phyloP scores from a whole-genome alignment of 495 filamentous ascomycete genomes.

The Pseudomonodictys pantanalensis region DNA sequence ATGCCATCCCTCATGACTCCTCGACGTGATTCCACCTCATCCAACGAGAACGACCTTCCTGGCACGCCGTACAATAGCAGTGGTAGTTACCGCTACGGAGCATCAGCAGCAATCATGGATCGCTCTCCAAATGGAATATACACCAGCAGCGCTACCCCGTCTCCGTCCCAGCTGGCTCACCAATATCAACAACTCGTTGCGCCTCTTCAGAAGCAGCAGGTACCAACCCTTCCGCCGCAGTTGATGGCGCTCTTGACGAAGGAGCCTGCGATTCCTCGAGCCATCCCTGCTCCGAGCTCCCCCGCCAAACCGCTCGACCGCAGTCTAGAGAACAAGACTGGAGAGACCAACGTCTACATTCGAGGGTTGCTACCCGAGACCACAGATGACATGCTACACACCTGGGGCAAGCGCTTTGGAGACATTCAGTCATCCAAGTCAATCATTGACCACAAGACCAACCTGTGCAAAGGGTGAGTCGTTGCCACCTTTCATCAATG shows the following conservation, averaged over 20 bases:
- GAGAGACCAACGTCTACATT: conserved; percentile 94
- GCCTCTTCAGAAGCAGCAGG: conserved; percentile 50
- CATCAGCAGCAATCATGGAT: conserved; percentile 52
- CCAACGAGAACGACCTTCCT: conserved; percentile 63
- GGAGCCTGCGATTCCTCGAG: conserved; percentile 78
- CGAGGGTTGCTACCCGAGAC: conserved; percentile 91
- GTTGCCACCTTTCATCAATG: neutral
- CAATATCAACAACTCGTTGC: conserved; percentile 42
- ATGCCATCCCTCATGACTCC: conserved; percentile 46
- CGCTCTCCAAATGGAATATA: conserved; percentile 52
- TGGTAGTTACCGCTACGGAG: conserved; percentile 53
- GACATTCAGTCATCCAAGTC: conserved; percentile 91
- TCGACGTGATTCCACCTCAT: conserved; percentile 53
- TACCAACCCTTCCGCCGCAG: conserved; percentile 60
- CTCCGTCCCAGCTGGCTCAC: conserved; percentile 57
- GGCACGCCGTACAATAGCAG: conserved; percentile 53
- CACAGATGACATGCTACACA: conserved; percentile 81
- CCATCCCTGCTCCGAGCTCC: conserved; percentile 78
- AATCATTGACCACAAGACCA: conserved; percentile 88
- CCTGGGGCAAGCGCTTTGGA: conserved; percentile 83
- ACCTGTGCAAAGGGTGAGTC: conserved; percentile 88
- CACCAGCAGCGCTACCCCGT: conserved; percentile 49
- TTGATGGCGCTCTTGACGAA: conserved; percentile 68
- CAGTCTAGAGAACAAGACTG: conserved; percentile 83
- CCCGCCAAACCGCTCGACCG: conserved; percentile 76